Base-by-base conservation (phyloP, 345 rosid species). In the Eucalyptus victrix region DNA sequence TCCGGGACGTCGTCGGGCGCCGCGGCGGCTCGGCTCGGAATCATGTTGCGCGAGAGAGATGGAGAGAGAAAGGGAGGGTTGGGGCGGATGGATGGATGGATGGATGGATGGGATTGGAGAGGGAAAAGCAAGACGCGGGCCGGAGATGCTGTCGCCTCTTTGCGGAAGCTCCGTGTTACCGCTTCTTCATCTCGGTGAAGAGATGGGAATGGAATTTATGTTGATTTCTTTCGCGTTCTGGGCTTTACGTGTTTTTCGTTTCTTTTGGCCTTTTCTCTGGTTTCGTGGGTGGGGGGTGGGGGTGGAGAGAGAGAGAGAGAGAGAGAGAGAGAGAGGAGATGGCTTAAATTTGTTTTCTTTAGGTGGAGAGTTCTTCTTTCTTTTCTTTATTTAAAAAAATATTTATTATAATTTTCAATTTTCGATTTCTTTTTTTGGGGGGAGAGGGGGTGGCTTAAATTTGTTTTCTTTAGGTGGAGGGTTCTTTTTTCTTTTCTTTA, bases 1-100 rank as follows among this genome's bases (percentile, higher is more conserved):
- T 65, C 88, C 21, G 80, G 67, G 90, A 88, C 37, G 90, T 93
- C 69, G 76, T 91, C 85, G 58, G 88, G 26, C 26, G 92, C 91
- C 86, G 94, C 96, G 93, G 97, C 94, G 51, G 93, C 97, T 94
- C 93, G 94, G 95, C 94, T 93, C 96, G 96, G 94, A 72, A 89
- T 49, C 83, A 76, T 76, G 47, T 1, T 37, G 83, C 24, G 81
- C 2, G 80, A n/a, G 10, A n/a, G 37, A 24, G 72, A 45, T 56
- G 28, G n/a, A 28, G 30, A 67, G 81, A 32, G 47, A 83, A 15
- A 67, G 87, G 24, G 53, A 53, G 56, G 54, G 2, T 18, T 19
- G 4, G 47, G 72, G 50, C 28, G 4, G 72, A 54, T 54, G 58
- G 26, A 54, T 8, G 30, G 40, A 51, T 16, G 67, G 72, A 56